Base-by-base conservation (phyloP, 352 stramenopile species). In the Globisporangium splendens region DNA sequence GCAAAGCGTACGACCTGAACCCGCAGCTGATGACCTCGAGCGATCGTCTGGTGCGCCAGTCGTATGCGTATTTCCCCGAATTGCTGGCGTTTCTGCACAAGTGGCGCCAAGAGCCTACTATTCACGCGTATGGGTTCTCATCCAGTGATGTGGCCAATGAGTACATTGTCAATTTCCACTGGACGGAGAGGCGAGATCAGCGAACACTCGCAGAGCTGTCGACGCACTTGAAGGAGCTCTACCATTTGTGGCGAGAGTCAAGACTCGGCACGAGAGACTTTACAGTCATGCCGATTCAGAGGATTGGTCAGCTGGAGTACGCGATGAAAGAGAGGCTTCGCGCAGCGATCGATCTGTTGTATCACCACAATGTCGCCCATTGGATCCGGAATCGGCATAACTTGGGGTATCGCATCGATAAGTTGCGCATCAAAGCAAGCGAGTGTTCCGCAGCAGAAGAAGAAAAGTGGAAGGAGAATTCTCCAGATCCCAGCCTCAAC, bases 1-100 rank as follows among this genome's bases (percentile, higher is more conserved):
- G 50, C 18, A 31, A 51, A n/a, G 46, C 39, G 44, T 60, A 60
- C 47, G 38, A 33, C 1, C n/a, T 65, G 24, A 48, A 33, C 22
- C 47, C 47, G 7, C 52, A 28, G 20, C 13, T 50, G 20, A n/a
- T 51, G 18, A 8, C 18, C n/a, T 41, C 42, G 4, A 20, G 31
- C 2, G 46, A 56, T 15, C 41, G n/a, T 18, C 63, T 91, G 8
- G 22, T 86, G 31, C 62, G 70, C 15, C 75, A 91, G 43, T 86
- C 81, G 12, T 83, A 85, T 38, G 73, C 86, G 31, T 88, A 88
- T 24, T 88, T 86, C 38, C 81, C 81, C 0, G 81, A 91, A 35
- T 60, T 89, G 22, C 69, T 91, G 8, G 66, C 87, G 35, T 88
- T 66, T 21, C 65, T 91, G 17, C 78, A 91, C 54, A 73, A 86